Conservation (phyloP, 495 filamentous ascomycete species). For the Podospora appendiculata region DNA sequence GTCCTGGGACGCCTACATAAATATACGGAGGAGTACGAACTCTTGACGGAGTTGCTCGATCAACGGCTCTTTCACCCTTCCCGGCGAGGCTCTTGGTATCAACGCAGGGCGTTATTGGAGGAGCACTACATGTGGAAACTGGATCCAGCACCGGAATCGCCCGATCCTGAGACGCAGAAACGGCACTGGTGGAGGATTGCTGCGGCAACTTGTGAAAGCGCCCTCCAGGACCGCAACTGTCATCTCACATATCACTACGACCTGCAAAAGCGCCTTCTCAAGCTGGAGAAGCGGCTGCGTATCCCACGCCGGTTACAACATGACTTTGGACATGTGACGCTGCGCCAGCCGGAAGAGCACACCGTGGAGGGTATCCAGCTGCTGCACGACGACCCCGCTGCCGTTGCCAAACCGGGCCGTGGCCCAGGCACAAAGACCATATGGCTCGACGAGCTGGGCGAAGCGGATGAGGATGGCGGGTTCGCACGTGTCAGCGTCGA, state of each 20-base stretch:
- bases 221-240: slow-evolving; percentile 78
- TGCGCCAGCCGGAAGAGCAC: slow-evolving; percentile 67
- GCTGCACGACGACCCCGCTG: slow-evolving; percentile 43
- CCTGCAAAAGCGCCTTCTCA: slow-evolving; percentile 82
- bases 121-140: slow-evolving; percentile 84
- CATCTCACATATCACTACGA: slow-evolving; percentile 92
- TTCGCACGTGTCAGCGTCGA: slow-evolving; percentile 52
- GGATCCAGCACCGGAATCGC: slow-evolving; percentile 30
- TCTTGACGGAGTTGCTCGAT: slow-evolving; percentile 66
- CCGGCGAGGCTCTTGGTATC: slow-evolving; percentile 87
- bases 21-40: slow-evolving; percentile 66
- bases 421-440: slow-evolving; percentile 64
- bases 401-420: slow-evolving; percentile 29
- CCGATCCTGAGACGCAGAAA: slow-evolving; percentile 45
- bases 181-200: slow-evolving; percentile 80
- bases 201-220: slow-evolving; percentile 75
- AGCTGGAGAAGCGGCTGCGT: slow-evolving; percentile 78
- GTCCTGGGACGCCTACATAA: slow-evolving; percentile 80
- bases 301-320: slow-evolving; percentile 84
- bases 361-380: slow-evolving; percentile 70
- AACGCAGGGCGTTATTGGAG: slow-evolving; percentile 88
- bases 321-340: slow-evolving; percentile 78
- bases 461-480: slow-evolving; percentile 55
- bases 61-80: slow-evolving; percentile 82
- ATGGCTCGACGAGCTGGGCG: slow-evolving; percentile 73